Conservation (phyloP, 768 basidiomycete species). For the Chalciporus pseudorubinellus region DNA sequence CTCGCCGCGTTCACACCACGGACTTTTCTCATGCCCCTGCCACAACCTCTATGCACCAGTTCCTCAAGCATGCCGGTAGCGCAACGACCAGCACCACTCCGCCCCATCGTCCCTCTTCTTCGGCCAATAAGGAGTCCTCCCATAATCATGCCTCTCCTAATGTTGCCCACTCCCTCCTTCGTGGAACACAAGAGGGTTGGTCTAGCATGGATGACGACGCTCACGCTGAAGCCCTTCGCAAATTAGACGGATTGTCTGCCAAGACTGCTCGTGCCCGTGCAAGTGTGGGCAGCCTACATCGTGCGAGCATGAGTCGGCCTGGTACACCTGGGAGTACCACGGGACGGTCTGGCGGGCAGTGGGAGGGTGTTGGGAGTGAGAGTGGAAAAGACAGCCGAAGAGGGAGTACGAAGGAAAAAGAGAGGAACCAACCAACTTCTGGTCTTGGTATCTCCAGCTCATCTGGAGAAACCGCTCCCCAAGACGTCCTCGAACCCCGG, state of each 20-base stretch:
- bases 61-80: conserved; percentile 57
- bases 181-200: conserved; percentile 90
- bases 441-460: conserved; percentile 37
- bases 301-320: conserved; percentile 65
- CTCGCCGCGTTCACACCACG: conserved; percentile 63
- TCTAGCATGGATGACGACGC: conserved; percentile 83
- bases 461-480: conserved; percentile 30
- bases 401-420: conserved; percentile 43
- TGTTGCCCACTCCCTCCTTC: conserved; percentile 81
- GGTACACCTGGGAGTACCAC: conserved; percentile 69
- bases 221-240: conserved; percentile 87
- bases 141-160: conserved; percentile 50
- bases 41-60: conserved; percentile 83
- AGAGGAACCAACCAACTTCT: conserved; percentile 38
- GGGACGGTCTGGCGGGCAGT: conserved; percentile 48
- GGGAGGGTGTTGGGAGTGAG: conserved; percentile 63
- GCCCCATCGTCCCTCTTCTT: conserved; percentile 32
- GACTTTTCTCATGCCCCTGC: conserved; percentile 93
- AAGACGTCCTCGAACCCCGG: conserved; percentile 43
- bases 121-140: conserved; percentile 41
- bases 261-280: conserved; percentile 75
- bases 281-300: conserved; percentile 71
- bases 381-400: conserved; percentile 37
- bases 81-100: conserved; percentile 39
- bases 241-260: conserved; percentile 84